These are phyloP conservation scores for Vitis rotundifolia DNA, from an alignment of 164 flowering plant species.

Conservation along the genomic window DNA sequence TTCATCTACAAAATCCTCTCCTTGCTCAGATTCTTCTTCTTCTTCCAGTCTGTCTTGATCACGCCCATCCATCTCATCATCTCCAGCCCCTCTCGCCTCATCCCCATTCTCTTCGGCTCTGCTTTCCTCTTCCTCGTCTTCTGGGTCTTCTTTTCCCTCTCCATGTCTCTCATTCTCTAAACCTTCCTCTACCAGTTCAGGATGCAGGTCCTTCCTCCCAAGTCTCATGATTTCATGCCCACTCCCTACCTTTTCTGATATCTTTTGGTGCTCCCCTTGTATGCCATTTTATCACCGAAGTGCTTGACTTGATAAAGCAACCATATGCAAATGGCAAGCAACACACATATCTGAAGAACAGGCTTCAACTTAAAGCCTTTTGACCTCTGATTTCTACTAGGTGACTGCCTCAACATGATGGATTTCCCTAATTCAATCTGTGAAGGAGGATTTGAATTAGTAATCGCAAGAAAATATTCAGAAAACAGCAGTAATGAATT, in stretches of 20 bases:
- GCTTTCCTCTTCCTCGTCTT: conserved; percentile 21
- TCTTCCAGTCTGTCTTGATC: conserved; percentile 37
- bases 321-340: conserved; percentile 64
- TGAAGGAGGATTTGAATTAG: no score
- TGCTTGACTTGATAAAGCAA: conserved; percentile 55
- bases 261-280: conserved; percentile 17
- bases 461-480: no score
- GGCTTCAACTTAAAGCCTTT: conserved; percentile 58
- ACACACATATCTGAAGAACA: conserved; percentile 39
- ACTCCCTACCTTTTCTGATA: conserved; percentile 3
- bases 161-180: conserved; percentile 7
- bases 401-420: conserved; percentile 40
- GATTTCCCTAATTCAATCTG: no score
- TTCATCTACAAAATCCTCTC: conserved; percentile 35
- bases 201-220: conserved; percentile 42
- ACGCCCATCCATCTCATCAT: conserved; percentile 37
- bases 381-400: conserved; percentile 44
- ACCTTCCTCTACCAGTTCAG: conserved; percentile 9
- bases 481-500: no score
- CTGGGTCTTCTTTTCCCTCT: conserved; percentile 4
- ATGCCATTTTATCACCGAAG: conserved; percentile 30
- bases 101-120: conserved; percentile 27
- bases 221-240: conserved; percentile 23
- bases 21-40: conserved; percentile 25
- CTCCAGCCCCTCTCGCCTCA: conserved; percentile 29